Evolutionary conservation across 352 stramenopile genomes (phyloP).

Genomic region (Phytophthora tentaculata): DNA sequence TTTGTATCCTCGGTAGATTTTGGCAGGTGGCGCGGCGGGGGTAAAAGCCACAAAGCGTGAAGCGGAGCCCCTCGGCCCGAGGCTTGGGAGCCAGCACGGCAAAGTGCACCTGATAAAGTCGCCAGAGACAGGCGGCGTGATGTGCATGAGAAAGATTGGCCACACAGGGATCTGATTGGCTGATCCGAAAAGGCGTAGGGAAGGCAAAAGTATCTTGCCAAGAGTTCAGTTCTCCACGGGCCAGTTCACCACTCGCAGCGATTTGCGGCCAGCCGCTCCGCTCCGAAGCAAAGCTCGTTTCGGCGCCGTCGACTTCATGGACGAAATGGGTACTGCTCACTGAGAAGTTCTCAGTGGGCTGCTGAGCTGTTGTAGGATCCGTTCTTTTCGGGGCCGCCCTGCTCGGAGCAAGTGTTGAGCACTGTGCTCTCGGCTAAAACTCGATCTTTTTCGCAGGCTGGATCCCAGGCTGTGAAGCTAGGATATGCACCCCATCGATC

Average conservation of each 20-base stretch:
- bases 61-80: no score
- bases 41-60: conserved; percentile 9
- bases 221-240: conserved; percentile 26
- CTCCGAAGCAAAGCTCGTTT: neutral
- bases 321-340: no score
- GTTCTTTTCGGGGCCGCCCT: neutral
- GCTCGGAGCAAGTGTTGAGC: no score
- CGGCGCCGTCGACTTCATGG: no score
- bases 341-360: no score
- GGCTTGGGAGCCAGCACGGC: conserved; percentile 14
- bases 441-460: conserved; percentile 9
- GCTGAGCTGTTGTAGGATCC: neutral
- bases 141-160: conserved; percentile 30
- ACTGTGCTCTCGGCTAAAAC: no score
- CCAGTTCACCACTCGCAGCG: conserved; percentile 11
- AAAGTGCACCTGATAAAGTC: conserved; percentile 34
- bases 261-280: conserved; percentile 22
- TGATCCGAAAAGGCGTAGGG: conserved; percentile 28
- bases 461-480: conserved; percentile 2
- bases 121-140: conserved; percentile 26
- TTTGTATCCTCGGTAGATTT: conserved; percentile 18
- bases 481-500: conserved; percentile 5
- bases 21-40: conserved; percentile 22
- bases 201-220: conserved; percentile 40
- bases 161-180: conserved; percentile 18